These are phyloP conservation scores for Aspergillus terreus DNA, from an alignment of 2,329 filamentous ascomycete species.

Conservation along the genomic window DNA sequence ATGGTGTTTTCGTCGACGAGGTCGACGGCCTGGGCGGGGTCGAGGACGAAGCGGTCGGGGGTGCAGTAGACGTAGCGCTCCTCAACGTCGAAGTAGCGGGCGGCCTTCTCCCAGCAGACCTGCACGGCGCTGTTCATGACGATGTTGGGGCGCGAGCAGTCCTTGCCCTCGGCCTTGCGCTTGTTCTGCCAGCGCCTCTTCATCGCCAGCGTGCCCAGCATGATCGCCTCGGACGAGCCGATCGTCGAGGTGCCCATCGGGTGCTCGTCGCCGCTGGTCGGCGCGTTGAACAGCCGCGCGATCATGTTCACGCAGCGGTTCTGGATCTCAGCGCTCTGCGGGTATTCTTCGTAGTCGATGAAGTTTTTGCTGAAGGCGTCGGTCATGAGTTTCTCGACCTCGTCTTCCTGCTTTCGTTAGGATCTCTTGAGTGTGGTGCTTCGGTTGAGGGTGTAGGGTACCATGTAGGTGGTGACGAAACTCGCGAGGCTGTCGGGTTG, in stretches of 20 bases:
- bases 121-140: constrained; percentile 96
- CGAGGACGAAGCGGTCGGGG: constrained; percentile 59
- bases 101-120: constrained; percentile 94
- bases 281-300: constrained; percentile 80
- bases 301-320: constrained; percentile 93
- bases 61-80: constrained; percentile 73
- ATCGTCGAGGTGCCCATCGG: constrained; percentile 85
- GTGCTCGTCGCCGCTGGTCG: constrained; percentile 54
- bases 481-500: constrained; percentile 65
- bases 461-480: constrained; percentile 97
- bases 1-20: constrained; percentile 71
- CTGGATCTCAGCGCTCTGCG: constrained; percentile 77
- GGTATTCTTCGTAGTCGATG: constrained; percentile 84
- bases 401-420: constrained; percentile 64
- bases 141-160: constrained; percentile 77
- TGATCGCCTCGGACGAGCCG: constrained; percentile 72
- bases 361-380: constrained; percentile 95
- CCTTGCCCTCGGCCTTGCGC: constrained; percentile 77
- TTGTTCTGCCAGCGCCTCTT: constrained; percentile 92
- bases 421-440: background rate
- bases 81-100: constrained; percentile 87
- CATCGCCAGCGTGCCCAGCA: constrained; percentile 68
- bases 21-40: constrained; percentile 59
- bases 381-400: constrained; percentile 92
- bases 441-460: constrained; percentile 28